Conservation (phyloP, 371 early-diverging fungal species). For the Rhizomucor miehei region DNA sequence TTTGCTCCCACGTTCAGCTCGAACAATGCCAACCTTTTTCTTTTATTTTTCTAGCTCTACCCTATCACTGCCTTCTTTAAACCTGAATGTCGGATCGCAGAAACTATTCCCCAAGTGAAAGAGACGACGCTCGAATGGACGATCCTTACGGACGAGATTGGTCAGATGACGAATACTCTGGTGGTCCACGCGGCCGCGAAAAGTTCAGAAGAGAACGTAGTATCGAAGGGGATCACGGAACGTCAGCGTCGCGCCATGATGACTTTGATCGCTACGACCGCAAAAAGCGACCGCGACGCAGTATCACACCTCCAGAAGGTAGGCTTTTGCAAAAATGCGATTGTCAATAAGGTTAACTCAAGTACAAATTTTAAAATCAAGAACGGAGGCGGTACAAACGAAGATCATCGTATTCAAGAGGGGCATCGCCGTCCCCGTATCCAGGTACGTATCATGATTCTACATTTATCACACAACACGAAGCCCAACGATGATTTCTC, state of each 20-base stretch:
- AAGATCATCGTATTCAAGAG: slow-evolving; percentile 41
- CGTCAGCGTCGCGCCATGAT: slow-evolving; percentile 40
- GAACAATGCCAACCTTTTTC: too few species aligned
- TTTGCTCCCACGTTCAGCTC: too few species aligned
- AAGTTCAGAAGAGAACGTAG: slow-evolving; percentile 74
- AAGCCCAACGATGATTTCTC: slow-evolving; percentile 19
- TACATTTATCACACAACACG: slow-evolving; percentile 13
- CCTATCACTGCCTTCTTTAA: slow-evolving; percentile 1
- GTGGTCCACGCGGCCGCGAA: slow-evolving; percentile 54
- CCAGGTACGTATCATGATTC: slow-evolving; percentile 16
- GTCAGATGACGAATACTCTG: slow-evolving; percentile 58
- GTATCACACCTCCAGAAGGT: slow-evolving; percentile 52
- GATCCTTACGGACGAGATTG: slow-evolving; percentile 25
- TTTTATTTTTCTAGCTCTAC: background rate
- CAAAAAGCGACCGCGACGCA: slow-evolving; percentile 40
- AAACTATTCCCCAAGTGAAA: slow-evolving; percentile 20
- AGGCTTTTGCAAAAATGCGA: slow-evolving; percentile 1
- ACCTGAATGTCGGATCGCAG: slow-evolving; percentile 22
- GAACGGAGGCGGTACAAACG: slow-evolving; percentile 53
- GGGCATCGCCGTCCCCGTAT: slow-evolving; percentile 17
- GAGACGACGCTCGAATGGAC: slow-evolving; percentile 8
- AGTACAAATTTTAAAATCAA: slow-evolving; percentile 13
- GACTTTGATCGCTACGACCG: slow-evolving; percentile 53
- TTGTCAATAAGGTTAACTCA: too few species aligned
- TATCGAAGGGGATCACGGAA: slow-evolving; percentile 61